Evolutionary conservation across 2,329 filamentous ascomycete species (phyloP), one percentile per base, ranked within the genome.

Genomic region (Alternaria angustiovoidea): DNA sequence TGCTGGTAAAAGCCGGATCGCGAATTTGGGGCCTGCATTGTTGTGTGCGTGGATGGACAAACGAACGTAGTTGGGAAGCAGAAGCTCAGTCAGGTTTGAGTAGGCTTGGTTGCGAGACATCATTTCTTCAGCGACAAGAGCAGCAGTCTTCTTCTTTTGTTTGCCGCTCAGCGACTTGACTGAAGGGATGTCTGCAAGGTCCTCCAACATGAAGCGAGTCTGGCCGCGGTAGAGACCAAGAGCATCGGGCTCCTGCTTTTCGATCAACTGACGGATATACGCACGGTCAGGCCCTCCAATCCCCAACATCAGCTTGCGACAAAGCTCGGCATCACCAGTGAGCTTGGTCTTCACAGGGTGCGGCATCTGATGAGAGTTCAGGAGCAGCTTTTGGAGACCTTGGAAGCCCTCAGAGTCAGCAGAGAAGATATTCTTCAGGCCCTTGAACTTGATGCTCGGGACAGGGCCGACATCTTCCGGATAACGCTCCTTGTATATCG

Each of bases 11-110:
- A 81, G 71, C 18, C 77, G 73, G 34, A 82, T 76, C n/a, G 76
- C 80, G 49, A 81, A 81, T 36, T 82, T 82, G 3, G 80, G 80
- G 1, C 80, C 79, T 5, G 73, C 66, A 54, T 81, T 81, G 51
- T 75, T 71, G 58, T 81, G 81, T 57, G 81, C 81, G 57, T 84
- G 82, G 48, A 84, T 84, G 0, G 81, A 83, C 0, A 84, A 74
- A n/a, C 81, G 80, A 42, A 84, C 72, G 54, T 81, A 78, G 58
- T 80, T 77, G 1, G 82, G 82, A 59, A 82, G 79, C 2, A 83
- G 63, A 4, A 82, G 66, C 68, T 83, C 80, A n/a, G 82, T 75
- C 14, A 83, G 73, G 51, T 83, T 83, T 3, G 81, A 83, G 59
- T 83, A 84, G 9, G 81, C 81, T 59, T 83, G 81, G 62, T 83